phyloP scores from a whole-genome alignment of 257 asterid species.

The Parsonsia alboflavescens region DNA sequence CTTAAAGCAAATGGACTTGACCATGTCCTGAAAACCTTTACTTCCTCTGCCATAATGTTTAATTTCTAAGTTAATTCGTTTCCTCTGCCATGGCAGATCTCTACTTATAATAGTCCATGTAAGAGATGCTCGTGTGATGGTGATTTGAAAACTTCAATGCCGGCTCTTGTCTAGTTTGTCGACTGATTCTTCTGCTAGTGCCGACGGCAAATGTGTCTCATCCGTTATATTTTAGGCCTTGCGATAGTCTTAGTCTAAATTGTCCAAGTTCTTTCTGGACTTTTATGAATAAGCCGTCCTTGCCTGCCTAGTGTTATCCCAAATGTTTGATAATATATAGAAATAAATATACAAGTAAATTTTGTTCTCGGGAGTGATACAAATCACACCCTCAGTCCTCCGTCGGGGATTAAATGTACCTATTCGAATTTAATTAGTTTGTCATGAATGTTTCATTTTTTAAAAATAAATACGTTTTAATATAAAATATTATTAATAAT shows the following conservation, averaged over 20 bases:
- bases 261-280: not conserved
- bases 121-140: not conserved
- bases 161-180: not conserved
- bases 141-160: no score
- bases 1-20: constrained; percentile 60
- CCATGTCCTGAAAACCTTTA: constrained; percentile 63
- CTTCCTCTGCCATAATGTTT: constrained; percentile 49
- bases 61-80: not conserved
- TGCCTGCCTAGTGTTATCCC: not conserved
- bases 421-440: no score
- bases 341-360: no score
- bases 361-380: no score
- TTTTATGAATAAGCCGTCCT: no score
- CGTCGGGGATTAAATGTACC: no score
- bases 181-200: not conserved
- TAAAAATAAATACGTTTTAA: no score
- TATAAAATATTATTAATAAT: no score
- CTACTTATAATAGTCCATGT: not conserved
- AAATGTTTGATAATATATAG: no score
- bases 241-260: not conserved
- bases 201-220: not conserved
- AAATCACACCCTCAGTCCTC: no score
- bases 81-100: not conserved
- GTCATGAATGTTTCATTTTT: no score
- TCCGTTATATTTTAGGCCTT: not conserved